Evolutionary conservation across 768 basidiomycete genomes (phyloP).

Genomic region (Lactarius psammicola): DNA sequence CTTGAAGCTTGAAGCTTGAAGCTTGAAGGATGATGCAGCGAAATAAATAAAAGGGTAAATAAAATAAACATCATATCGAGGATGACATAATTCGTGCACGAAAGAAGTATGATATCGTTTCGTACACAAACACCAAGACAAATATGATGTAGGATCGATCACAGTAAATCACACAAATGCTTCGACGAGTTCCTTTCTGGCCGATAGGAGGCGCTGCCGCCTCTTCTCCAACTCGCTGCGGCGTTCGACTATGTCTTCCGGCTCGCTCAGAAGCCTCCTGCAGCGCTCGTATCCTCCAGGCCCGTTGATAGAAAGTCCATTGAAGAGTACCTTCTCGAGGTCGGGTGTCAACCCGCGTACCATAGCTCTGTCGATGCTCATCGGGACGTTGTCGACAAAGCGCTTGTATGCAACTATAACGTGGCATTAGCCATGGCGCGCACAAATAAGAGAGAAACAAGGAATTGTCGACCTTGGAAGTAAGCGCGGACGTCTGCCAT

Average conservation of each 20-base stretch:
- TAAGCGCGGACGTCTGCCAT: slow-evolving; percentile 75
- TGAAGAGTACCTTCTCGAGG: slow-evolving; percentile 44
- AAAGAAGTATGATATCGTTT: neutral
- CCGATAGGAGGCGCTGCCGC: slow-evolving; percentile 46
- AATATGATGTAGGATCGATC: neutral
- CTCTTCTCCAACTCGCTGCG: slow-evolving; percentile 51
- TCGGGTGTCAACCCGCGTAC: slow-evolving; percentile 45
- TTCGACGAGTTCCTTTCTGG: slow-evolving; percentile 41
- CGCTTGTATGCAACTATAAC: slow-evolving; percentile 54
- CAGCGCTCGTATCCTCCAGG: slow-evolving; percentile 46
- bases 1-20: too few relatives aligned
- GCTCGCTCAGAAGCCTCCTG: slow-evolving; percentile 50
- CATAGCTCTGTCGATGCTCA: slow-evolving; percentile 56
- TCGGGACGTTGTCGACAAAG: slow-evolving; percentile 55
- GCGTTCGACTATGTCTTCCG: slow-evolving; percentile 40
- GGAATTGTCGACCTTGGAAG: slow-evolving; percentile 58
- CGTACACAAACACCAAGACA: neutral
- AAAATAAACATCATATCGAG: too few relatives aligned
- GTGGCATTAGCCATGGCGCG: neutral
- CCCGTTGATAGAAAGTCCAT: slow-evolving; percentile 49
- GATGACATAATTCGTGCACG: too few relatives aligned
- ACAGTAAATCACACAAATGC: slow-evolving; percentile 10
- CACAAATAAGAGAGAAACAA: neutral
- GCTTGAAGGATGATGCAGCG: too few relatives aligned
- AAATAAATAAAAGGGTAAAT: too few relatives aligned